Percentiles rank a stretch among this genome's conserved stretches.
phyloP scores from a whole-genome alignment of 805 yeast species.

The Hanseniaspora vineae region DNA sequence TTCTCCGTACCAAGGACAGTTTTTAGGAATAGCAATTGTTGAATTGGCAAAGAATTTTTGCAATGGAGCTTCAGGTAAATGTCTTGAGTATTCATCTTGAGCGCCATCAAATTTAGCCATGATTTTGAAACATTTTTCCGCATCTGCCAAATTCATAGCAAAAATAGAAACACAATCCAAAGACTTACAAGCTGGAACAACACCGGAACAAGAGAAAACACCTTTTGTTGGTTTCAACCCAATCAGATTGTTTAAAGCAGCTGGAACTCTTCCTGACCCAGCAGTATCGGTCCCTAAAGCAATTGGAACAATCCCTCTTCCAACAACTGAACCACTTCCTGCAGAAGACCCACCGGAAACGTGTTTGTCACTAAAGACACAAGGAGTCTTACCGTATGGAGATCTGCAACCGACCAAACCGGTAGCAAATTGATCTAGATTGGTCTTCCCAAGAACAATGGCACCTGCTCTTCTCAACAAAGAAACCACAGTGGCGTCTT shows the following conservation, averaged over 20 bases:
- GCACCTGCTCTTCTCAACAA: conserved; percentile 84
- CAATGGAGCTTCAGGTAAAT: conserved; percentile 54
- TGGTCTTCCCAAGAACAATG: conserved; percentile 84
- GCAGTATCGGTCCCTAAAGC: conserved; percentile 96
- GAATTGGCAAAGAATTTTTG: conserved; percentile 46
- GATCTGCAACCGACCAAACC: conserved; percentile 93
- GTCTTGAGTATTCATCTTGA: conserved; percentile 70
- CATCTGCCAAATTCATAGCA: conserved; percentile 65
- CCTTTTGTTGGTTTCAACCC: conserved; percentile 94
- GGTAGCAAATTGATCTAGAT: conserved; percentile 94
- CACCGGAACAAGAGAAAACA: conserved; percentile 73
- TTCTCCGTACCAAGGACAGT: conserved; percentile 72
- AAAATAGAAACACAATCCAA: conserved; percentile 87
- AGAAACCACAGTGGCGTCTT: conserved; percentile 65
- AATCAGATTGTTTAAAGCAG: conserved; percentile 79
- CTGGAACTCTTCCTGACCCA: conserved; percentile 97
- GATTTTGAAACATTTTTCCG: conserved; percentile 60
- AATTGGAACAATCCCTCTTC: conserved; percentile 78
- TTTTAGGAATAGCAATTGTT: conserved; percentile 63
- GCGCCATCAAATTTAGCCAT: conserved; percentile 58
- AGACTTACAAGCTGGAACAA: conserved; percentile 95
- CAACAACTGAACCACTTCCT: conserved; percentile 89
- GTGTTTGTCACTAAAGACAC: conserved; percentile 60
- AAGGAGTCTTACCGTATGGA: conserved; percentile 84
- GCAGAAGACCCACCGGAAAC: conserved; percentile 95